phyloP scores from a whole-genome alignment of 73 alveolate genomes.

The Urostyla sp. region DNA sequence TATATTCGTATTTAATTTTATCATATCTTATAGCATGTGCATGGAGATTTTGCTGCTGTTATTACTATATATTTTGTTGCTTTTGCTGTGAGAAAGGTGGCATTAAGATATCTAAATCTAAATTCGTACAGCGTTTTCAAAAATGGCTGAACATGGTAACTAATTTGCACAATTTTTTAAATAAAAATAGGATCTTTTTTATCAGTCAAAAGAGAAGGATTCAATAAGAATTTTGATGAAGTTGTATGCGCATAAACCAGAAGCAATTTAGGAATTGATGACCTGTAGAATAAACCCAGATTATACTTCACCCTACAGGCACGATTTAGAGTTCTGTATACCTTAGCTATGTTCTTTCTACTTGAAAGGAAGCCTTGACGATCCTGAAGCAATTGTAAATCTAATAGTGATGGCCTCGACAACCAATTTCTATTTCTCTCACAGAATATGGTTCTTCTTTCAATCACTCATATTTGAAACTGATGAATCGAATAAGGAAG shows the following conservation, averaged over 20 bases:
- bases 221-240: constrained; percentile 6
- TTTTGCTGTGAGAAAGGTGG: constrained; percentile 37
- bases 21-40: constrained; percentile 35
- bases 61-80: constrained; percentile 40
- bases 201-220: constrained; percentile 17
- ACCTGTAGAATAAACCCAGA: constrained; percentile 88
- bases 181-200: not conserved
- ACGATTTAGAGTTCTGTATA: constrained; percentile 86
- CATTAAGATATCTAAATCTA: constrained; percentile 15
- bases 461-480: constrained; percentile 12
- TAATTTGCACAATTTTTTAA: not conserved
- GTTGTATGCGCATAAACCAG: constrained; percentile 66
- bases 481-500: constrained; percentile 40
- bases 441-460: constrained; percentile 40
- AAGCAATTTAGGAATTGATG: constrained; percentile 75
- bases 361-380: constrained; percentile 45
- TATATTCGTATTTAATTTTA: too few species aligned
- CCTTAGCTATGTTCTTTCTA: constrained; percentile 78
- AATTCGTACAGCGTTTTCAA: constrained; percentile 32
- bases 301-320: constrained; percentile 78
- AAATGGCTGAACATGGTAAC: constrained; percentile 51
- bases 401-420: constrained; percentile 52
- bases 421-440: constrained; percentile 49
- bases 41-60: constrained; percentile 45
- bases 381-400: constrained; percentile 11